phyloP scores from a whole-genome alignment of 1,139 yeast species.

The Pichia sp. region DNA sequence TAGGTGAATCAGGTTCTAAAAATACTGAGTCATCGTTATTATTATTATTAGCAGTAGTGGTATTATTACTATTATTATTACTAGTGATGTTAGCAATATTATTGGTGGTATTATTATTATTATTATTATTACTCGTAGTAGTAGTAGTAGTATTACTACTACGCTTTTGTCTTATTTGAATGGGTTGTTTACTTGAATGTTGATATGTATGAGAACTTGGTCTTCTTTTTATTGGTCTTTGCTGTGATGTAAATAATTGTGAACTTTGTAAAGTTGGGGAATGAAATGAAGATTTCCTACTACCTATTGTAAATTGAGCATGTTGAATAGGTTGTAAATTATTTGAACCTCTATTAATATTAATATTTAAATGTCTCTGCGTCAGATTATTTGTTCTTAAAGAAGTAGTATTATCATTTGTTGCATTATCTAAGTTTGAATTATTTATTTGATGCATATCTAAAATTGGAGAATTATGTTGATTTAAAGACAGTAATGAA shows the following conservation, averaged over 20 bases:
- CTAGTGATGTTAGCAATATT: no score
- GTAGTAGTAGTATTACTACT: neutral
- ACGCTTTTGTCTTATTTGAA: slow-evolving; percentile 4
- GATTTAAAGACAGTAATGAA: slow-evolving; percentile 43
- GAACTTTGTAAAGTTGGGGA: slow-evolving; percentile 14
- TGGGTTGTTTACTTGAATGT: slow-evolving; percentile 6
- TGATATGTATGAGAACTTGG: slow-evolving; percentile 12
- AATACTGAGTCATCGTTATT: neutral
- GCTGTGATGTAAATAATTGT: slow-evolving; percentile 4
- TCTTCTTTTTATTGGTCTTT: slow-evolving; percentile 10
- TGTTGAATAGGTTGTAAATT: slow-evolving; percentile 3
- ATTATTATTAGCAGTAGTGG: no score
- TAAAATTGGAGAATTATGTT: slow-evolving; percentile 1
- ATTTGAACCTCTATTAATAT: slow-evolving; percentile 6
- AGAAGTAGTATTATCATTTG: neutral
- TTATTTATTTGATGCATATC: neutral
- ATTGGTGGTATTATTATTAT: no score
- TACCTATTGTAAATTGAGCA: slow-evolving; percentile 9
- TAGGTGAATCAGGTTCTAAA: slow-evolving; percentile 15
- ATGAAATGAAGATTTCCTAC: slow-evolving; percentile 16
- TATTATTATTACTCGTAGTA: no score
- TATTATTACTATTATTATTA: no score
- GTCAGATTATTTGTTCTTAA: neutral
- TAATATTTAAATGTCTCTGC: slow-evolving; percentile 4
- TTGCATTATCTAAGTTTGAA: neutral